Evolutionary conservation across 768 basidiomycete genomes (phyloP), one percentile per base, ranked within the genome.

Genomic region (Albatrellus ellisii): DNA sequence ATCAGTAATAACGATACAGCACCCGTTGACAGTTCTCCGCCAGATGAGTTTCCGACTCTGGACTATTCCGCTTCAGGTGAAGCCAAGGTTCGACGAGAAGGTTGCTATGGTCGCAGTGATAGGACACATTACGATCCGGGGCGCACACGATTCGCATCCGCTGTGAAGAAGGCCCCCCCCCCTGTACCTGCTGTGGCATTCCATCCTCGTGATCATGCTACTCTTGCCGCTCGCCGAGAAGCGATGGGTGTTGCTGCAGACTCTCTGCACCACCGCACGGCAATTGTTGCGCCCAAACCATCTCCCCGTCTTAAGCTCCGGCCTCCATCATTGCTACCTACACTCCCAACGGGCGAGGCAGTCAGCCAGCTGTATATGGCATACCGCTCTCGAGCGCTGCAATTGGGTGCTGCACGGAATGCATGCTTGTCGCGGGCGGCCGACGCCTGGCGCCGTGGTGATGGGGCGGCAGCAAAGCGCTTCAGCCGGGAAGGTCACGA

Each of bases 401-500:
- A 95, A 53, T 77, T 97, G 18, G 95, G 94, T 38, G 85, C 89
- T 2, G 88, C 88, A 25, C 70, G 95, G 27, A 98, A 98, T 52
- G 89, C 89, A 12, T 95, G 88, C 59, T 69, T 99, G 21, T 88
- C 88, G 1, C 77, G 90, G 33, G 95, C 95, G 10, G 94, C 95
- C 2, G 91, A 95, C 53, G 90, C 92, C 3, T 99, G 90, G 87
- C 72, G 88, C 42, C 72, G 89, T 2, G 92, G 94, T 1, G 95
- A 99, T 51, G 94, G 94, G 2, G 90, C 92, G 0, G 83, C 86
- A 0, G 95, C 95, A 27, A 95, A 97, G 62, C 69, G 89, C 36
- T 98, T 94, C 63, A 87, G 83, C 48, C 68, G 87, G 31, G 92
- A 98, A 55, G 95, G 91, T 1, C 87, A 94, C 52, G 89, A 94